phyloP scores from a whole-genome alignment of 257 asterid species.

The Solanum gracilifrons region DNA sequence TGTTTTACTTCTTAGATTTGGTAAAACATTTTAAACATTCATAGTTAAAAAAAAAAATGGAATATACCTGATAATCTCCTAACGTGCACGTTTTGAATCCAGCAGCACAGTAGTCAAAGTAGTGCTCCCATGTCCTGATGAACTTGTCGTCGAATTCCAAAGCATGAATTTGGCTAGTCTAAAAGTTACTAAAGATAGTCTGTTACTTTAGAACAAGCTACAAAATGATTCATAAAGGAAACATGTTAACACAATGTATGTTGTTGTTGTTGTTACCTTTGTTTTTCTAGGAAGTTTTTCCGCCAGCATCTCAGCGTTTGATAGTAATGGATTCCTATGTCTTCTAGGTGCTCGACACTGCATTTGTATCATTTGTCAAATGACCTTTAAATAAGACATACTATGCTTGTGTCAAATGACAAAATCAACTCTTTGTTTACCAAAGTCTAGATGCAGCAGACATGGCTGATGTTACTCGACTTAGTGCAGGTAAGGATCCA shows the following conservation, averaged over 20 bases:
- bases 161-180: constrained; percentile 44
- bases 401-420: neutral
- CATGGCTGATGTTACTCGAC: constrained; percentile 77
- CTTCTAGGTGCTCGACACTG: constrained; percentile 89
- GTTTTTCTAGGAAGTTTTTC: constrained; percentile 55
- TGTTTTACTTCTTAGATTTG: no score
- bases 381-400: no score
- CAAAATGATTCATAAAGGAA: neutral
- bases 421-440: constrained; percentile 14
- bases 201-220: neutral
- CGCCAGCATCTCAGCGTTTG: constrained; percentile 83
- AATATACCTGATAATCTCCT: constrained; percentile 67
- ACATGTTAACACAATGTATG: no score
- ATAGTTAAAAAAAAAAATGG: no score
- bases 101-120: constrained; percentile 85
- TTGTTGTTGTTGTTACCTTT: constrained; percentile 28
- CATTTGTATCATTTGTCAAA: neutral
- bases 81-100: constrained; percentile 82
- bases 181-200: neutral
- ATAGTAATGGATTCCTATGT: constrained; percentile 80
- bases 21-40: no score
- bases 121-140: constrained; percentile 93
- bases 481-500: constrained; percentile 68
- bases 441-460: constrained; percentile 67
- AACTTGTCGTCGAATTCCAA: constrained; percentile 82